phyloP scores from a whole-genome alignment of 1,284 basidiomycete species.

The Blastosporella zonata region DNA sequence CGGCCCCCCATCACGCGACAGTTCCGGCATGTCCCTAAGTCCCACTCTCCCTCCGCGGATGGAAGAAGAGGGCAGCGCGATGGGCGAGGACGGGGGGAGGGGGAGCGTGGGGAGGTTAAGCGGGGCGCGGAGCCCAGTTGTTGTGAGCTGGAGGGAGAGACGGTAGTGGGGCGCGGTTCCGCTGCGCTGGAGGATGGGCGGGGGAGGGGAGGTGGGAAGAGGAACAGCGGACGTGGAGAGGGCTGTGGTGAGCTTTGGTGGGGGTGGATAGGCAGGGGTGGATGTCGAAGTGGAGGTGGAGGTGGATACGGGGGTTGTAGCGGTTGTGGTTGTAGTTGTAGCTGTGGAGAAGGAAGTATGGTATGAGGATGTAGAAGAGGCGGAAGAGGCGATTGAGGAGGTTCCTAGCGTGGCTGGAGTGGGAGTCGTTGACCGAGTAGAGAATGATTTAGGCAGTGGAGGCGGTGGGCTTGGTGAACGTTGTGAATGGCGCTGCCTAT shows the following conservation, averaged over 20 bases:
- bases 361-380: slow-evolving; percentile 2
- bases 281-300: not conserved
- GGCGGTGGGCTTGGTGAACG: slow-evolving; percentile 3
- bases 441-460: slow-evolving; percentile 4
- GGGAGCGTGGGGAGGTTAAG: slow-evolving; percentile 47
- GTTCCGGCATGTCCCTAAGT: slow-evolving; percentile 35
- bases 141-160: slow-evolving; percentile 21
- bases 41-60: slow-evolving; percentile 19
- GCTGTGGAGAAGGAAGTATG: not conserved
- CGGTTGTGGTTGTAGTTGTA: slow-evolving; percentile 5
- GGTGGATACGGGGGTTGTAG: not conserved
- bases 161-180: slow-evolving; percentile 17
- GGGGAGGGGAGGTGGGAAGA: not conserved
- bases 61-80: not conserved
- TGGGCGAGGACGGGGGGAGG: slow-evolving; percentile 28
- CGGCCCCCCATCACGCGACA: slow-evolving; percentile 26
- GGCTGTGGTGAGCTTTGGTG: not conserved
- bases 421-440: not conserved
- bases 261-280: too few species aligned
- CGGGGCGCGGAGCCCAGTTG: slow-evolving; percentile 39
- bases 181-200: slow-evolving; percentile 9
- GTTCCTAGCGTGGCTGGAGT: not conserved
- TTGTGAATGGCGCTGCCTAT: not conserved
- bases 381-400: not conserved
- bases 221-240: slow-evolving; percentile 2